Base-by-base conservation (phyloP, 176 grass and related monocot species). In the Triticum turgidum region DNA sequence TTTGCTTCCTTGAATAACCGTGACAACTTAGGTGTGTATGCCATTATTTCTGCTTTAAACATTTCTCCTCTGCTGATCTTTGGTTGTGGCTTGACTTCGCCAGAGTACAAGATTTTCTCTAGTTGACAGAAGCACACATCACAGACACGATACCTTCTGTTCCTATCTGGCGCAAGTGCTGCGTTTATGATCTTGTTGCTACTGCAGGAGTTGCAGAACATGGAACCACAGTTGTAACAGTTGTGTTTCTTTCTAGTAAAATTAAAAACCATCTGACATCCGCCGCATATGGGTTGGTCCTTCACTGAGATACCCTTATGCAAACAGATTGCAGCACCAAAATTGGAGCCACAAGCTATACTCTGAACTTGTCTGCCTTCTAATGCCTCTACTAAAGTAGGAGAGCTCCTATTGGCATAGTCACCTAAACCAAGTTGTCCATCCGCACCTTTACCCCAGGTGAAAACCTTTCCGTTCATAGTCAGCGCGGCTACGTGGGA, bases 351-450 rank as follows among this genome's bases (percentile, higher is more conserved):
- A 88, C 96, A 98, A 38, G 86, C 82, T 92, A 98, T 88, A 79
- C 88, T 98, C 69, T 98, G 91, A 33, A 92, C 91, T 89, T 95
- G 61, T 71, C 96, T 89, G 64, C 93, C 88, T 83, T 94, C 91
- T 71, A 96, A 84, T 82, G 86, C 84, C 20, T 94, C 82, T 65
- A 98, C 91, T 70, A 94, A 90, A 75, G 90, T 84, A 27, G 96
- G 96, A 83, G 86, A 85, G 86, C 52, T 92, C 77, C 89, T 92
- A 33, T 96, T 91, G 35, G 66, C 44, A 11, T 80, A 88, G 67
- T 98, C 91, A 51, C 96, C 96, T 71, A 98, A 89, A 63, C 96
- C 96, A 84, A 98, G 89, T 63, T 98, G 96, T n/a, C 96, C 96
- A 61, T 92, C 90, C 9, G 61, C 72, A 59, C 93, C 96, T 86